Conservation (phyloP, 352 stramenopile species). For the Peronosclerospora sorghi region DNA sequence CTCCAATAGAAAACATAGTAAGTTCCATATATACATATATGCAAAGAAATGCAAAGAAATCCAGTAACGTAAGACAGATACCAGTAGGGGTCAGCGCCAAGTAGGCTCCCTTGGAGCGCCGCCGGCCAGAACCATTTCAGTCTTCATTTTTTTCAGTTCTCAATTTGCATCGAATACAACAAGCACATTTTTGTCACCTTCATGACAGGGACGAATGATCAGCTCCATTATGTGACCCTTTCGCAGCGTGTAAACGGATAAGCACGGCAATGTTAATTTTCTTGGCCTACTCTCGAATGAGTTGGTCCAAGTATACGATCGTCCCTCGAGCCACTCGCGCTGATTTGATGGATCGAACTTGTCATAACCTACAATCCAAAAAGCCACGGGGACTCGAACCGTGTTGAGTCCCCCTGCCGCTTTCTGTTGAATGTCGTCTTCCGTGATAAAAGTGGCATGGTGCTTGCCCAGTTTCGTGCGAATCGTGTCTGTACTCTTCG, state of each 20-base stretch:
- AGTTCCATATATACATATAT: too few species aligned
- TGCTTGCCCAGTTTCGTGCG: conserved; percentile 37
- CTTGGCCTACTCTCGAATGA: conserved; percentile 35
- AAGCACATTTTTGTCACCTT: too few species aligned
- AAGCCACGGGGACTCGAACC: conserved; percentile 46
- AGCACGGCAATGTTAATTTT: conserved; percentile 46
- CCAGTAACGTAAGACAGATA: too few species aligned
- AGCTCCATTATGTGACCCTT: conserved; percentile 45
- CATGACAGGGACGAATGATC: conserved; percentile 31
- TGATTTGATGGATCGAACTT: conserved; percentile 20
- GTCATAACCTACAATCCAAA: conserved; percentile 43
- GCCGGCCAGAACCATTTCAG: too few species aligned
- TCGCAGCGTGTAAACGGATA: conserved; percentile 36
- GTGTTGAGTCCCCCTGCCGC: conserved; percentile 38
- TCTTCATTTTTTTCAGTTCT: too few species aligned
- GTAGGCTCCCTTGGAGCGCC: too few species aligned
- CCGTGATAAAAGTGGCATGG: conserved; percentile 52
- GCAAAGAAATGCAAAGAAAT: too few species aligned
- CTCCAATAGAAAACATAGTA: too few species aligned
- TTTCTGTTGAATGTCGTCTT: conserved; percentile 44
- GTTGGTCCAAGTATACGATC: conserved; percentile 32
- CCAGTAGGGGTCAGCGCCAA: too few species aligned
- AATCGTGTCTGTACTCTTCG: conserved; percentile 17
- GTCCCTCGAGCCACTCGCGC: conserved; percentile 27
- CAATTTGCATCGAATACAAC: too few species aligned